Evolutionary conservation across 2,329 filamentous ascomycete species (phyloP), one percentile per base, ranked within the genome.

Genomic region (Epichloe brachyelytri): DNA sequence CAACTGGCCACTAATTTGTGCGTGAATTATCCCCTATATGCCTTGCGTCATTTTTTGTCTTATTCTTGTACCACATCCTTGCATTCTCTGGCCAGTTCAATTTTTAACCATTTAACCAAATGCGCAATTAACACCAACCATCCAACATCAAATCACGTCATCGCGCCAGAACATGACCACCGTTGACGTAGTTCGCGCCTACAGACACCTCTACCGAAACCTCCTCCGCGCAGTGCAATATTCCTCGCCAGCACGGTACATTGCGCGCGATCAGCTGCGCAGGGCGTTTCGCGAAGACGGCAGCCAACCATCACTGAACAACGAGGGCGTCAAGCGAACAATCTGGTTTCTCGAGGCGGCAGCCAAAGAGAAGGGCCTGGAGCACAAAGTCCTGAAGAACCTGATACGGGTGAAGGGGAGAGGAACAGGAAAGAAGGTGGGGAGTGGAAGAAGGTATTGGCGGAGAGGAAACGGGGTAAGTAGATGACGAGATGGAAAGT

Each of bases 341-440:
- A 60, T 86, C 4, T 79, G 80, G 63, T 91, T 93, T 60, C 68
- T 91, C 1, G 68, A 79, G 34, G 77, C 79, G 40, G 87, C 87
- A 4, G 75, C 78, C 1, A 71, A 67, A 54, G 73, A 79, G 58
- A 77, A 67, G 51, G 86, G 85, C 0, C 58, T 88, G 34, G 87
- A 91, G 71, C 85, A 90, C 63, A 75, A 68, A 51, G 76, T 93
- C 8, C 61, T 91, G 51, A 85, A 81, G 67, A 89, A 85, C 56
- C 63, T 91, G 46, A 59, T 87, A 62, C 52, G 60, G 47, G 58
- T 65, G 34, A 59, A 59, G 54, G 36, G 46, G 50, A 52, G 44
- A 55, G 59, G 48, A 48, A 44, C 34, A 49, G 43, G 20, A 41
- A 20, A 19, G 41, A 46, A 40, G 36, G 46, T 44, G 52, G 47